Percentiles rank a stretch among this genome's conserved stretches.
These are phyloP conservation scores for Syzygium syzygioides DNA, from an alignment of 441 rosid species.

Conservation along the genomic window DNA sequence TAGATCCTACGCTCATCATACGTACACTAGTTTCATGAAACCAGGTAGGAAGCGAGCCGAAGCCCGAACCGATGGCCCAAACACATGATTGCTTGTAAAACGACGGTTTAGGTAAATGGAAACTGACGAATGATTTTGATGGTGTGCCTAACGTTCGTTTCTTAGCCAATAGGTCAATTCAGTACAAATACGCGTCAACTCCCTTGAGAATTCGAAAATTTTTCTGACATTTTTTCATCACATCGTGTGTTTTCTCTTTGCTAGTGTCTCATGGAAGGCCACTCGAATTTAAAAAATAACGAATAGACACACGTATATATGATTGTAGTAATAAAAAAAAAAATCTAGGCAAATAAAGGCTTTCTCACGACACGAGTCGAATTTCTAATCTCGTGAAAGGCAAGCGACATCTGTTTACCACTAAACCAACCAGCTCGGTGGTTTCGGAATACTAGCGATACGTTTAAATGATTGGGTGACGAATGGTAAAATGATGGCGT, in stretches of 20 bases:
- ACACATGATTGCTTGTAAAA: not conserved
- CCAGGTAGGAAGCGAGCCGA: not conserved
- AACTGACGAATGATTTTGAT: not conserved
- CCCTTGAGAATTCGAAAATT: not conserved
- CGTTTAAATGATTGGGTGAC: not conserved
- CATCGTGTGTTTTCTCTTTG: not conserved
- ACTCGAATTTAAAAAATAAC: not conserved
- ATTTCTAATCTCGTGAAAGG: no score
- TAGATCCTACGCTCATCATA: not conserved
- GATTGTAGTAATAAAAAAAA: no score
- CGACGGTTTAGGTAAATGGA: not conserved
- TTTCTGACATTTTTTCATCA: no score
- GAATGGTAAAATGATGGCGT: not conserved
- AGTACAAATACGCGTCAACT: not conserved
- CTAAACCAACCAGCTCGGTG: not conserved
- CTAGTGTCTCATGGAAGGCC: not conserved
- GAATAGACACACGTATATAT: no score
- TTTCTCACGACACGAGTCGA: rapidly evolving
- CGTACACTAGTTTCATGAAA: not conserved
- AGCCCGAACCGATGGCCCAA: not conserved
- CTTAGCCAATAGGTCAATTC: not conserved
- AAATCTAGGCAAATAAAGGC: no score
- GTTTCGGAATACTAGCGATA: not conserved
- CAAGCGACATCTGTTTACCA: rapidly evolving
- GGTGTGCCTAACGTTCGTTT: not conserved